These are phyloP conservation scores for Zymoseptoria ardabiliae DNA, from an alignment of 2,329 filamentous ascomycete species.

Conservation along the genomic window DNA sequence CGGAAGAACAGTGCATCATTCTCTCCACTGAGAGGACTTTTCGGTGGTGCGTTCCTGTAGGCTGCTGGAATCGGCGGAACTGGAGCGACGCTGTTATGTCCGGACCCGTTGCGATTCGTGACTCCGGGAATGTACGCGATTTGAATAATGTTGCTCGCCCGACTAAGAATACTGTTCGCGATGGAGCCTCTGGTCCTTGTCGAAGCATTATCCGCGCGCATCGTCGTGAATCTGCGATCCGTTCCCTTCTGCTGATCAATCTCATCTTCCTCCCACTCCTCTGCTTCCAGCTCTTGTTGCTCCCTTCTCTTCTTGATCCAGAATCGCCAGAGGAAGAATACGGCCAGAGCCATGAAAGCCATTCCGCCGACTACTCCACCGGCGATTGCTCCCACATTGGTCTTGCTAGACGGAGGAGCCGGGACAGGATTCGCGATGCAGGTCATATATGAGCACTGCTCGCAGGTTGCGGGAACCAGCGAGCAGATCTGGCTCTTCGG, in stretches of 20 bases:
- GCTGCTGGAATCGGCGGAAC: conserved; percentile 80
- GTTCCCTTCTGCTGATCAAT: conserved; percentile 51
- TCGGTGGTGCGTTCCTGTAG: conserved; percentile 46
- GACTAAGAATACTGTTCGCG: conserved; percentile 88
- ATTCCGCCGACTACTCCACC: conserved; percentile 86
- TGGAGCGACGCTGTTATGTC: conserved; percentile 51
- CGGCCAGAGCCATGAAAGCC: conserved; percentile 62
- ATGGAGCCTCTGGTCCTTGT: conserved; percentile 75
- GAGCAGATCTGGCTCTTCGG: conserved; percentile 49
- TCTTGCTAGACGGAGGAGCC: conserved; percentile 36
- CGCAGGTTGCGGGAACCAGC: conserved; percentile 52
- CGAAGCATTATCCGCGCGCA: conserved; percentile 62
- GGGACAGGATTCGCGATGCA: conserved; percentile 45
- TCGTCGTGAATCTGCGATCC: conserved; percentile 41
- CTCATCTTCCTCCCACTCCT: conserved; percentile 51
- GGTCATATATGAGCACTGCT: conserved; percentile 49
- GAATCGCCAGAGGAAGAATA: conserved; percentile 81
- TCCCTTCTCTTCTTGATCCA: conserved; percentile 73
- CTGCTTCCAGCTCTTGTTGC: conserved; percentile 47
- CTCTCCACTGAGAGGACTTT: conserved; percentile 43
- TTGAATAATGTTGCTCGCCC: conserved; percentile 97
- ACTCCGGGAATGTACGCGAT: conserved; percentile 98
- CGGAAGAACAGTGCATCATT: conserved; percentile 89
- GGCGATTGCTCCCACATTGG: conserved; percentile 76
- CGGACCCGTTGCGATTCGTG: conserved; percentile 72